Evolutionary conservation across 2,329 filamentous ascomycete genomes (phyloP).

Genomic region (Trichoderma sp.): DNA sequence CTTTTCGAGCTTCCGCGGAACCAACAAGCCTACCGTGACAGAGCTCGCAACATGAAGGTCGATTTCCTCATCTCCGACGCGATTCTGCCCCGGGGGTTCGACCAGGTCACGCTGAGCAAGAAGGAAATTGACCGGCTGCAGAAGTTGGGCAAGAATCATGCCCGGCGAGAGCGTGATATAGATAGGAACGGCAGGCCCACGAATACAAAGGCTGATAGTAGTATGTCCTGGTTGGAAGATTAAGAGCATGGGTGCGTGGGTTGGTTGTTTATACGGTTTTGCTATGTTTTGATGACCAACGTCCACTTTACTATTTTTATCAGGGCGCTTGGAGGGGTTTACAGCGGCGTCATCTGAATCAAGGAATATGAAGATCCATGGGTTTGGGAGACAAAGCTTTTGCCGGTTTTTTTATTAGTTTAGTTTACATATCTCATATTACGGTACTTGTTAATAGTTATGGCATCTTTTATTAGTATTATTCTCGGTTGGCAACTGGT

Average conservation of each 20-base stretch:
- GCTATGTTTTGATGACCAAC: neutral
- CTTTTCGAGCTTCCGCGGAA: constrained; percentile 45
- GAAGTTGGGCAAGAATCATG: constrained; percentile 47
- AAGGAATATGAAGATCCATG: neutral
- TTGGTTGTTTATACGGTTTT: neutral
- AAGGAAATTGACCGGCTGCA: constrained; percentile 49
- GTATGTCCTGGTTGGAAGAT: neutral
- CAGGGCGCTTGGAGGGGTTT: neutral
- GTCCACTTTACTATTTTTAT: neutral
- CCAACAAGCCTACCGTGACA: constrained; percentile 58
- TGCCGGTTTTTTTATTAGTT: neutral
- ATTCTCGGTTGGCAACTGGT: neutral
- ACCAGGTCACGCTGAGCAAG: constrained; percentile 47
- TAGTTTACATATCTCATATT: neutral
- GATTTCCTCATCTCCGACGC: constrained; percentile 47
- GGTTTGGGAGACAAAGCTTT: neutral
- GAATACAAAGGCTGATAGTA: constrained; percentile 33
- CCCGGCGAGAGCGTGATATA: constrained; percentile 47
- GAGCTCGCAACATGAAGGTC: constrained; percentile 57
- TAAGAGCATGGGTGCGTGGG: neutral
- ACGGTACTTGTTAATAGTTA: neutral
- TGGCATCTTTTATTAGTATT: neutral
- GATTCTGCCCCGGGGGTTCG: constrained; percentile 48
- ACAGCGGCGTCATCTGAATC: neutral
- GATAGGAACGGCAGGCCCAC: constrained; percentile 39